Percentiles rank a stretch among this genome's conserved stretches.
Evolutionary conservation across 2,329 filamentous ascomycete genomes (phyloP).

Genomic region (Lanzia echinophila): DNA sequence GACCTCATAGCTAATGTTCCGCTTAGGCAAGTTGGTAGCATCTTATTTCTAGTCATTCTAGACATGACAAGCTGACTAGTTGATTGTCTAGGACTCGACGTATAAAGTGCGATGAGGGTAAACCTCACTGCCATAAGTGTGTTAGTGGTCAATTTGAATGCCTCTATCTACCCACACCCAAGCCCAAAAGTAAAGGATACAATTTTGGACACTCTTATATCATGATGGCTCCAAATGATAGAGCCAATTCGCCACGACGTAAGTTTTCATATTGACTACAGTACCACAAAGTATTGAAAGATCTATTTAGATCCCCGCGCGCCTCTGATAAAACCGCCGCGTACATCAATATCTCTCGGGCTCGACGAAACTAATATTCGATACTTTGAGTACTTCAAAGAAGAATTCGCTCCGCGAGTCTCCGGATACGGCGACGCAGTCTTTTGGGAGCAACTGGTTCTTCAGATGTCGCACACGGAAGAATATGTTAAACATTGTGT

Average conservation of each 20-base stretch:
- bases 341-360: no score
- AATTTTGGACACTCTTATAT: no score
- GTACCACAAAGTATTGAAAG: background rate
- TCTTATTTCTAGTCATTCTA: background rate
- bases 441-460: background rate
- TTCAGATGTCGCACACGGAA: background rate
- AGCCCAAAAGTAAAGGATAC: background rate
- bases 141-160: background rate
- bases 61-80: background rate
- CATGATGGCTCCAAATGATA: background rate
- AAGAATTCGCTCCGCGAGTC: no score
- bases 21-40: background rate
- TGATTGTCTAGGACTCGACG: no score
- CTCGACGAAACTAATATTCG: no score
- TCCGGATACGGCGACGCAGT: background rate
- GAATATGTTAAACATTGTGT: background rate
- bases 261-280: background rate
- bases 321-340: no score
- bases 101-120: no score
- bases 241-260: background rate
- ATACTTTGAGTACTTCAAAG: no score
- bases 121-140: background rate
- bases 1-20: background rate
- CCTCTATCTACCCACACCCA: background rate
- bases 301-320: no score